These are phyloP conservation scores for Carex pumila DNA, from an alignment of 176 grass and related monocot genomes.

Conservation along the genomic window DNA sequence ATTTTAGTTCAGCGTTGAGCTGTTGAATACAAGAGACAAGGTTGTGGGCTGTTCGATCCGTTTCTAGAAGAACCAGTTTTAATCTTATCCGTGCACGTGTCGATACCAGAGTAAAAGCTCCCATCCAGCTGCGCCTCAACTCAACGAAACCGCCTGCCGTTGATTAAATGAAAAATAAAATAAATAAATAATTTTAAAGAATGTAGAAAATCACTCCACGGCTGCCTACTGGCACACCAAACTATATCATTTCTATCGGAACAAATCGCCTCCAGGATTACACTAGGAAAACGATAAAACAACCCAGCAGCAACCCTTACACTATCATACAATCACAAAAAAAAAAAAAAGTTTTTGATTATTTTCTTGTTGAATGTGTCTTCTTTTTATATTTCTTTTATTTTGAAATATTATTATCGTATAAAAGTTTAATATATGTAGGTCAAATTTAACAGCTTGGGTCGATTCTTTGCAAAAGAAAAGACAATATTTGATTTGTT, in stretches of 20 bases:
- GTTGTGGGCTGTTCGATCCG: background rate
- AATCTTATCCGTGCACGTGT: background rate
- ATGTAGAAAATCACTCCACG: background rate
- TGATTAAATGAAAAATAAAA: background rate
- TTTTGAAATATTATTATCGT: too few species aligned
- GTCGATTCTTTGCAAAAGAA: too few species aligned
- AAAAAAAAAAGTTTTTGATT: background rate
- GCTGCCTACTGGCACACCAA: background rate
- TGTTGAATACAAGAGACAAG: background rate
- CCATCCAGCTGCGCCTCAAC: background rate
- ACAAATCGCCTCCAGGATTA: background rate
- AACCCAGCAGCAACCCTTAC: background rate
- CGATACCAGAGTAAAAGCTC: background rate
- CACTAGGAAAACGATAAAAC: background rate
- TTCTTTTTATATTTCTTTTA: too few species aligned
- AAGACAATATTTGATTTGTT: too few species aligned
- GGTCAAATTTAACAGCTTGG: too few species aligned
- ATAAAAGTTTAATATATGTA: too few species aligned
- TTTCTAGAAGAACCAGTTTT: background rate
- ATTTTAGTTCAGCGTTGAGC: background rate
- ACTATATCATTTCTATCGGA: background rate
- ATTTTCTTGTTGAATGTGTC: too few species aligned
- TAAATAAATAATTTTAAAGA: background rate
- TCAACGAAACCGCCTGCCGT: background rate
- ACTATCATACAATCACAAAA: background rate